Conservation (phyloP, 2,329 filamentous ascomycete genomes). For the Akanthomyces muscarius region DNA sequence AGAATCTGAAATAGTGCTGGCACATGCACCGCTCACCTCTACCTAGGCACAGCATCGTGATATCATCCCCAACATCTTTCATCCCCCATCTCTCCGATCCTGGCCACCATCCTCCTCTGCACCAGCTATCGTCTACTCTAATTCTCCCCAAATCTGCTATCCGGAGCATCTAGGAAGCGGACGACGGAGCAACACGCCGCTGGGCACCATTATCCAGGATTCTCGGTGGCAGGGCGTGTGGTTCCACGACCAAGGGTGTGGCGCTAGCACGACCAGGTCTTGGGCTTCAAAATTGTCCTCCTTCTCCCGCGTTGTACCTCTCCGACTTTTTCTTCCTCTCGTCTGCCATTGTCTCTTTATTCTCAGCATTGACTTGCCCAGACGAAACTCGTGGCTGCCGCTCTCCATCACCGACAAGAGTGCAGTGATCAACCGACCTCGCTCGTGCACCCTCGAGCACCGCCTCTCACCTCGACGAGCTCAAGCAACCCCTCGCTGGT, state of each 20-base stretch:
- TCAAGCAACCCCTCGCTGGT: not conserved
- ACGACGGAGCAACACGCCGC: not conserved
- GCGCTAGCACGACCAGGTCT: not conserved
- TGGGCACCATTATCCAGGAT: not conserved
- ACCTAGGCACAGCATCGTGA: not conserved
- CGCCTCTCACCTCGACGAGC: not conserved
- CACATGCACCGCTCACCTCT: not conserved
- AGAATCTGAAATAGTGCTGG: too few species aligned
- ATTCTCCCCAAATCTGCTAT: not conserved
- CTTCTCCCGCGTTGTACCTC: not conserved
- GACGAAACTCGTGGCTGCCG: not conserved
- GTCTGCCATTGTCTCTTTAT: not conserved
- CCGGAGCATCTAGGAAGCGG: conserved; percentile 5
- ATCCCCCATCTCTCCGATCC: not conserved
- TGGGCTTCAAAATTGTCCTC: conserved; percentile 1
- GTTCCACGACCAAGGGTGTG: not conserved
- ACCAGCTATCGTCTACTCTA: too few species aligned
- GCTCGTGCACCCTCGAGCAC: not conserved
- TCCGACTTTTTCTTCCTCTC: not conserved
- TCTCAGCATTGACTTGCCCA: not conserved
- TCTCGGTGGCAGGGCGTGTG: not conserved
- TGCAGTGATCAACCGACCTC: not conserved
- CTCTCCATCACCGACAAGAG: not conserved
- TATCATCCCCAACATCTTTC: conserved; percentile 1
- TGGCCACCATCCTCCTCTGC: not conserved